Conservation (phyloP, 148 eudicot species). For the Tetragonia tetragonoides region DNA sequence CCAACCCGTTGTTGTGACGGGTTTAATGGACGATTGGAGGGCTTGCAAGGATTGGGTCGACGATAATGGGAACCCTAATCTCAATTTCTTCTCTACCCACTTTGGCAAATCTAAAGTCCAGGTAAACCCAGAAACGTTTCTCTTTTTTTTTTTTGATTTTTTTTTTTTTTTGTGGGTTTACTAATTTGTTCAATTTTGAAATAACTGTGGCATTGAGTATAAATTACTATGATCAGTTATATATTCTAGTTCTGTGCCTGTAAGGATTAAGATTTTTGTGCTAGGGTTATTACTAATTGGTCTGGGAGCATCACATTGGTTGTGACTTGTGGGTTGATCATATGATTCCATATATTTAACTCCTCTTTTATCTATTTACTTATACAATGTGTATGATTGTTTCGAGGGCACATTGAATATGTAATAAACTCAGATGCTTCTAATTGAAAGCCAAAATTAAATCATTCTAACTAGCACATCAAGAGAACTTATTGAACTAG, state of each 20-base stretch:
- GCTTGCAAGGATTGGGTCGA: conserved; percentile 72
- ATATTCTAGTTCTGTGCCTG: not conserved
- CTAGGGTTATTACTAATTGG: too few species aligned
- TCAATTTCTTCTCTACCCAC: conserved; percentile 52
- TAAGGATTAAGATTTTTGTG: not conserved
- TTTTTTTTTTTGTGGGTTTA: not conserved
- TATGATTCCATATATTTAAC: too few species aligned
- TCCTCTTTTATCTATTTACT: too few species aligned
- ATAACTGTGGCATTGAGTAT: not conserved
- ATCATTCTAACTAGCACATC: too few species aligned
- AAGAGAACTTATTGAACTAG: too few species aligned
- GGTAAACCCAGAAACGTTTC: conserved; percentile 25
- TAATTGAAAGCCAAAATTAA: too few species aligned
- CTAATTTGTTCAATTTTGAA: not conserved
- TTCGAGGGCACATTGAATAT: too few species aligned
- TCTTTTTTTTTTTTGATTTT: not conserved
- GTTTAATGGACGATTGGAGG: conserved; percentile 78
- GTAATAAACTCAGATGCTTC: too few species aligned
- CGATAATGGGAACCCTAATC: conserved; percentile 51
- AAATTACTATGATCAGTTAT: not conserved
- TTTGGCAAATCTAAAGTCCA: conserved; percentile 69
- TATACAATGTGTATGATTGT: too few species aligned
- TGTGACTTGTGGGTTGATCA: too few species aligned
- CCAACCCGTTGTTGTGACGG: conserved; percentile 72
- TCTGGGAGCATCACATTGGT: too few species aligned